Base-by-base conservation (phyloP, 495 filamentous ascomycete species). In the Penicillium canescens region DNA sequence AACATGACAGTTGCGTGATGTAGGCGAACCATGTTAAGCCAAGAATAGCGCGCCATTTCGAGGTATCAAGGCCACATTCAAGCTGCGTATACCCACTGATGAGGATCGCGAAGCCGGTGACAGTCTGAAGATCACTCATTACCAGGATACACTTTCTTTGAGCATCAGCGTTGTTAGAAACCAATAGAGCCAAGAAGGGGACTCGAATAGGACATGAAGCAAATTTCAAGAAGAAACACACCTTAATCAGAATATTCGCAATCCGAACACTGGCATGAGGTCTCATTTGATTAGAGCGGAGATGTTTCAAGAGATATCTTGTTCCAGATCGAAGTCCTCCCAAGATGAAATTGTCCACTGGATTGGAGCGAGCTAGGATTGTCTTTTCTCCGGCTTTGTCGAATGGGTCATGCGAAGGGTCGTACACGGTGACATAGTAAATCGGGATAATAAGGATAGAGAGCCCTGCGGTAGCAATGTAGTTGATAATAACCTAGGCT, bases 1-100 rank as follows among this genome's bases (percentile, higher is more conserved):
- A 52, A 4, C 73, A 63, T 1, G 69, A 60, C 1, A 78, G 44
- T 46, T 75, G 69, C 0, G 72, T 74, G 5, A 72, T 42, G 16
- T 57, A 71, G 9, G 74, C 71, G 43, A 75, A 74, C 74, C 73
- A 76, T 0, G 69, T 66, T 3, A 77, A 42, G 18, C 69, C 65
- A 5, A 45, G 20, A 3, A 52, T 6, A 9, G 37, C 28, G 1
- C 62, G 66, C 67, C 68, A 78, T 43, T 78, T 67, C 35, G 76
- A 76, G 2, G 56, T 59, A 3, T 60, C 37, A 16, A 72, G 18
- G 11, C 46, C 52, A 10, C 40, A 55, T 6, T 34, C 4, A 3
- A 65, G 38, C 45, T 67, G 59, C 6, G 14, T 34, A 31, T 52
- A 55, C 0, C 59, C 62, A 28, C 53, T 62, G 42, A 62, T 50